Evolutionary conservation across 2,329 filamentous ascomycete species (phyloP), one percentile per base, ranked within the genome.

Genomic region (Teratosphaeria gauchensis): DNA sequence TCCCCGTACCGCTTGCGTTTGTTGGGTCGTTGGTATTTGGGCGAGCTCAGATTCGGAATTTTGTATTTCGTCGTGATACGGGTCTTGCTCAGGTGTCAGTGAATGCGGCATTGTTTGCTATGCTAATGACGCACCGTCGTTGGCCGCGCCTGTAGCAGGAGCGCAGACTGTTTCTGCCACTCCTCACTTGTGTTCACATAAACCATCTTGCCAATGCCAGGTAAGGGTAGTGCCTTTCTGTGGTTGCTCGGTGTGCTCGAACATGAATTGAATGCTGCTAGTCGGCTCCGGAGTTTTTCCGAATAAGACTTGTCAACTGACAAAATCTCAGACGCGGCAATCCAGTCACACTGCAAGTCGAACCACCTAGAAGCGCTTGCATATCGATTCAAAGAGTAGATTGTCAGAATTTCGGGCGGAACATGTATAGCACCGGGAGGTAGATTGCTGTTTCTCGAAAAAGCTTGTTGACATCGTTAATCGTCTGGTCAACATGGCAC

Each of bases 1-100:
- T 61, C 63, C 28, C 56, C 53, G 46, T 64, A 59, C 57, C 63
- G 54, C 33, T 64, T 68, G 48, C 64, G 56, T 58, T 71, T 71
- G 52, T 59, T 58, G n/a, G 63, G 51, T 55, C 59, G 62, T 71
- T 69, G 62, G 67, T 69, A 68, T 56, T 68, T 68, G 63, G 67
- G 59, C 33, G 67, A 66, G 16, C 66, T 63, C 48, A 69, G 64
- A 56, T 70, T 67, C 19, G 69, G 68, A 72, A 92, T 85, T 72
- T 84, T 87, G 84, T 97, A 99, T 80, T 89, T 91, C 63, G 92
- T 96, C 65, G 90, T 95, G 77, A 97, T 90, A 70, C 86, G 84
- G 54, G 92, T 92, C 92, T 96, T 69, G 21, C 31, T 58, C 52
- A 19, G 19, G 7, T 57, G 58, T 58, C 54, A 54, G 56, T 28